Evolutionary conservation across 2,329 filamentous ascomycete species (phyloP).

Genomic region (Bimuria novae-zelandiae): DNA sequence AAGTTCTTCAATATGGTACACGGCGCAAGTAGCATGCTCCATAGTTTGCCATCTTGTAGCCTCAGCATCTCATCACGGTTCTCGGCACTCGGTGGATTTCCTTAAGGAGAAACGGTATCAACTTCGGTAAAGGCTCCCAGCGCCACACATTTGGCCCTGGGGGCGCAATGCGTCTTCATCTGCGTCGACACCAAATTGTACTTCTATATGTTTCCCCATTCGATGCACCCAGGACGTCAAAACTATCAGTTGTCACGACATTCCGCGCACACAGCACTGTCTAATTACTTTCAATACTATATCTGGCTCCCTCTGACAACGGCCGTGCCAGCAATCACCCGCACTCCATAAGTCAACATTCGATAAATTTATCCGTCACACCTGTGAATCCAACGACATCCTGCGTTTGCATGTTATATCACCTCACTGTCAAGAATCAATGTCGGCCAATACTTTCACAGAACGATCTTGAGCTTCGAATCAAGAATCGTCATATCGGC

Average conservation of each 20-base stretch:
- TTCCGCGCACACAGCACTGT: slow-evolving; percentile 41
- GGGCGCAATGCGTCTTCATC: slow-evolving; percentile 45
- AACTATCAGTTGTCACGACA: slow-evolving; percentile 43
- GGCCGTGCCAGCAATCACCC: slow-evolving; percentile 30
- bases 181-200: slow-evolving; percentile 49
- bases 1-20: slow-evolving; percentile 46
- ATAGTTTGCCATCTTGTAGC: slow-evolving; percentile 40
- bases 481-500: neutral
- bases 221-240: slow-evolving; percentile 44
- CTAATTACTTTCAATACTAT: slow-evolving; percentile 43
- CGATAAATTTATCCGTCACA: slow-evolving; percentile 26
- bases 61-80: slow-evolving; percentile 38
- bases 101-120: slow-evolving; percentile 47
- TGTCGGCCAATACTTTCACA: neutral
- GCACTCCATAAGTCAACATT: slow-evolving; percentile 25
- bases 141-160: slow-evolving; percentile 40
- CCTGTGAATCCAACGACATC: slow-evolving; percentile 1
- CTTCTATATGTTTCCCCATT: slow-evolving; percentile 47
- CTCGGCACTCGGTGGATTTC: slow-evolving; percentile 48
- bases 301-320: slow-evolving; percentile 31
- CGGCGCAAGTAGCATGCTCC: slow-evolving; percentile 41
- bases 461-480: neutral
- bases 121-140: slow-evolving; percentile 45
- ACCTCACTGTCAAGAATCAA: neutral
- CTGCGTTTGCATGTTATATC: neutral